Evolutionary conservation across 2,329 filamentous ascomycete species (phyloP), one percentile per base, ranked within the genome.

Genomic region (Cladosporium austrohemisphaericum): DNA sequence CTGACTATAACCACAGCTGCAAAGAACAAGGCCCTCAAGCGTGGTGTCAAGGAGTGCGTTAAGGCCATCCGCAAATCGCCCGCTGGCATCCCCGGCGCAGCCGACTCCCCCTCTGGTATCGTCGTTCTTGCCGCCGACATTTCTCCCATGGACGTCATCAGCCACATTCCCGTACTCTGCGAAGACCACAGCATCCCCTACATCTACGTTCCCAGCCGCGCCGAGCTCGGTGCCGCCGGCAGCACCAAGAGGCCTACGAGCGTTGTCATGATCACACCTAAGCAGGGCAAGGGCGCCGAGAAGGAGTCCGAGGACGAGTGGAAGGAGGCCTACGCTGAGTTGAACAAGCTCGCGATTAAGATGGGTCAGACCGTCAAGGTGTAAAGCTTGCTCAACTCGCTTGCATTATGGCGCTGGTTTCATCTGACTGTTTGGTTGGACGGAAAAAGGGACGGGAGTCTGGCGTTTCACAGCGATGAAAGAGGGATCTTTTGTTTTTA

Each of bases 151-250:
- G 93, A 98, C 71, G 93, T 98, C 69, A 96, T 98, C 75, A 93
- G 88, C 53, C 93, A 98, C 75, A 88, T 98, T 58, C 93, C 93
- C 63, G 88, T 98, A 51, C 85, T 97, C 51, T 97, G 93, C 79
- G 93, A 98, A 76, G 92, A 97, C 74, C 91, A 96, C 79, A 88
- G 88, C 72, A 88, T 96, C 53, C 93, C 93, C 26, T 98, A 97
- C 75, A 83, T 98, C 71, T 98, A 94, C 71, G 88, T 98, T 62
- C 83, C 85, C 53, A 94, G 87, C 64, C 85, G 93, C 61, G 92
- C 90, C 54, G 92, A 97, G 75, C 83, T 98, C 51, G 93, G 93
- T 65, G 88, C 88, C 60, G 92, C 93, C 3, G 91, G 91, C 53
- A 87, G 85, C 70, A 98, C 93, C 41, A 98, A 97, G 84, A 79